A percentile compares a stretch with the other conserved stretches of the same genome.
Evolutionary conservation across 2,329 filamentous ascomycete genomes (phyloP).

Genomic region (Xylariales sp.): DNA sequence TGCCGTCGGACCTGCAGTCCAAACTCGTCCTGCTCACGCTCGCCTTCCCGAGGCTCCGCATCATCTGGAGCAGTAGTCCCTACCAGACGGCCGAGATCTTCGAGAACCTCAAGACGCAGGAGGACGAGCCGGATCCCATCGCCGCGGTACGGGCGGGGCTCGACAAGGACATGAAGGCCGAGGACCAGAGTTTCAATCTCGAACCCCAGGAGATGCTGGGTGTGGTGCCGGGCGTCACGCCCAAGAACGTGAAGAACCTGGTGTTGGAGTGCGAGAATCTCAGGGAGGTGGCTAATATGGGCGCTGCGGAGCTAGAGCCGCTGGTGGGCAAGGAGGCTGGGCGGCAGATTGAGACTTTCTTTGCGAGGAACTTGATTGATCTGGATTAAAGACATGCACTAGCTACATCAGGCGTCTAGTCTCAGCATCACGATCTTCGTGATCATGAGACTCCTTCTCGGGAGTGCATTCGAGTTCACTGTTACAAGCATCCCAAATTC

Average conservation of each 20-base stretch:
- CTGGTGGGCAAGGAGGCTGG: constrained; percentile 75
- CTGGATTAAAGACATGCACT: constrained; percentile 31
- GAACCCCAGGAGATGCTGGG: constrained; percentile 88
- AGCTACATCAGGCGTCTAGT: background rate
- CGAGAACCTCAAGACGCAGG: constrained; percentile 83
- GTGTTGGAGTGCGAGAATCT: constrained; percentile 72
- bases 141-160: constrained; percentile 80
- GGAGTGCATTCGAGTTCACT: background rate
- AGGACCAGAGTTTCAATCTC: constrained; percentile 71
- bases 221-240: constrained; percentile 77
- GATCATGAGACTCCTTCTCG: background rate
- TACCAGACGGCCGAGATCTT: constrained; percentile 98
- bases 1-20: constrained; percentile 75
- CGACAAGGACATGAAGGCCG: constrained; percentile 55
- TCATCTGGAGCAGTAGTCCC: constrained; percentile 90
- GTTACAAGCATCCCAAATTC: no score
- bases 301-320: constrained; percentile 63
- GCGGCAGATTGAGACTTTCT: constrained; percentile 74
- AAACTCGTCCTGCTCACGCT: constrained; percentile 90
- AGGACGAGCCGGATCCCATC: constrained; percentile 85
- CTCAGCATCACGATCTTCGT: background rate
- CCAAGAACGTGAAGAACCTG: constrained; percentile 70
- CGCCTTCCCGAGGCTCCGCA: constrained; percentile 81
- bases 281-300: constrained; percentile 80
- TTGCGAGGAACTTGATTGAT: constrained; percentile 60